A percentile compares a stretch with the other conserved stretches of the same genome.
phyloP scores from a whole-genome alignment of 2,329 filamentous ascomycete genomes.

The Trichoderma afroharzianum region DNA sequence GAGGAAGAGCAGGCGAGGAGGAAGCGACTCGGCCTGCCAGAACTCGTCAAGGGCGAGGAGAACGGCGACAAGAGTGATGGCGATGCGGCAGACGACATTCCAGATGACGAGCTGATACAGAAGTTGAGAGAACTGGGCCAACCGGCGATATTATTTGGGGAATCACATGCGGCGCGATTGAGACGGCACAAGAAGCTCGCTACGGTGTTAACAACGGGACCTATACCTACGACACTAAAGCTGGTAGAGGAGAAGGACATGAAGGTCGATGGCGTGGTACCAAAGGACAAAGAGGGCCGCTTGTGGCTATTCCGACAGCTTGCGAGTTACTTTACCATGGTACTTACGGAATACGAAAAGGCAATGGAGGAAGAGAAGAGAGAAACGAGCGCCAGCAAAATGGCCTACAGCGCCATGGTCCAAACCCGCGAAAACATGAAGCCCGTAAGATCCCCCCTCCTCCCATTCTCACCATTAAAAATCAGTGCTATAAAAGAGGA shows the following conservation, averaged over 20 bases:
- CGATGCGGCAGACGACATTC: conserved; percentile 59
- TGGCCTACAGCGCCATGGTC: conserved; percentile 79
- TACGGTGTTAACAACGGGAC: conserved; percentile 63
- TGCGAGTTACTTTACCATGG: conserved; percentile 92
- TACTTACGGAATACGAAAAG: conserved; percentile 81
- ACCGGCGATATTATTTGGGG: conserved; percentile 75
- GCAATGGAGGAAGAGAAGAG: conserved; percentile 65
- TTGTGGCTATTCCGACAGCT: conserved; percentile 80
- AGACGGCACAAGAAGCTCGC: conserved; percentile 66
- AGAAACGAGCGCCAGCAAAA: conserved; percentile 72
- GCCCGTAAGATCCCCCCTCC: conserved; percentile 49
- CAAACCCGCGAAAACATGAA: conserved; percentile 84
- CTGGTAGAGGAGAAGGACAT: conserved; percentile 83
- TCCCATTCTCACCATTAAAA: not conserved
- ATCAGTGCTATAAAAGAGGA: not conserved
- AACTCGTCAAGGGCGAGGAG: conserved; percentile 48
- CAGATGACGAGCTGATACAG: conserved; percentile 64
- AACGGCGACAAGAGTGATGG: conserved; percentile 38
- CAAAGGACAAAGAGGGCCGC: conserved; percentile 60
- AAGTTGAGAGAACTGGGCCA: conserved; percentile 70
- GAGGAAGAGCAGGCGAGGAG: conserved; percentile 69
- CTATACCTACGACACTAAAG: conserved; percentile 80
- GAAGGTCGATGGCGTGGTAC: conserved; percentile 67
- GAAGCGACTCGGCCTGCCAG: conserved; percentile 76
- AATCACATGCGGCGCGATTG: conserved; percentile 66